Evolutionary conservation across 148 eudicot species (phyloP).

Genomic region (Camellia japonica): DNA sequence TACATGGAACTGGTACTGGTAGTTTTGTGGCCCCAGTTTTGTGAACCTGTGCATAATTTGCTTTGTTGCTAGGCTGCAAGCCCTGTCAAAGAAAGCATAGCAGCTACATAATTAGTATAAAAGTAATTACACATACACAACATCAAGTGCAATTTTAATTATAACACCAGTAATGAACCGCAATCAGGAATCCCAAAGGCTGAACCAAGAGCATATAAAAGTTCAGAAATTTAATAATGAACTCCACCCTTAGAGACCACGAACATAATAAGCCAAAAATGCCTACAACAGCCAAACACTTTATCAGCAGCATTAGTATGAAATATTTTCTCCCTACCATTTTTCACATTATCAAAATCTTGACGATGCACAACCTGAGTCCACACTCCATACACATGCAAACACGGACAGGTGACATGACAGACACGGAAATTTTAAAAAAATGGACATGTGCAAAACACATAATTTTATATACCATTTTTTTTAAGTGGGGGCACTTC

Average conservation of each 20-base stretch:
- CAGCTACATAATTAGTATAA: background rate
- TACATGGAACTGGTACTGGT: slow-evolving; percentile 39
- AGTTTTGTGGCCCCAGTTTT: slow-evolving; percentile 24
- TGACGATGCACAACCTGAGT: background rate
- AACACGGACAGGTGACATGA: background rate
- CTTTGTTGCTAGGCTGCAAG: slow-evolving; percentile 27
- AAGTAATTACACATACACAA: background rate
- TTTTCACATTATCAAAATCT: background rate
- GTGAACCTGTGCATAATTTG: slow-evolving; percentile 23
- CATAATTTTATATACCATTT: too few relatives aligned
- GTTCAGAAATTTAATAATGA: background rate
- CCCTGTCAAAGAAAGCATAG: slow-evolving; percentile 40
- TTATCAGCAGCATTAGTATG: background rate
- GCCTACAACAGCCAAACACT: background rate
- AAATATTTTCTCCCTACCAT: background rate
- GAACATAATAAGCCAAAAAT: background rate
- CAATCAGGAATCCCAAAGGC: background rate
- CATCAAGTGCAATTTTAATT: background rate
- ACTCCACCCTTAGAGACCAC: background rate
- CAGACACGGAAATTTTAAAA: too few relatives aligned
- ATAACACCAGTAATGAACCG: background rate
- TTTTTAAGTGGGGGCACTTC: too few relatives aligned
- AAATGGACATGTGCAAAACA: too few relatives aligned
- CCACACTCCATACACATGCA: background rate
- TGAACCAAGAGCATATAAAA: background rate